Evolutionary conservation across 2,329 filamentous ascomycete genomes (phyloP), one percentile per base, ranked within the genome.

Genomic region (Madurella fahalii): DNA sequence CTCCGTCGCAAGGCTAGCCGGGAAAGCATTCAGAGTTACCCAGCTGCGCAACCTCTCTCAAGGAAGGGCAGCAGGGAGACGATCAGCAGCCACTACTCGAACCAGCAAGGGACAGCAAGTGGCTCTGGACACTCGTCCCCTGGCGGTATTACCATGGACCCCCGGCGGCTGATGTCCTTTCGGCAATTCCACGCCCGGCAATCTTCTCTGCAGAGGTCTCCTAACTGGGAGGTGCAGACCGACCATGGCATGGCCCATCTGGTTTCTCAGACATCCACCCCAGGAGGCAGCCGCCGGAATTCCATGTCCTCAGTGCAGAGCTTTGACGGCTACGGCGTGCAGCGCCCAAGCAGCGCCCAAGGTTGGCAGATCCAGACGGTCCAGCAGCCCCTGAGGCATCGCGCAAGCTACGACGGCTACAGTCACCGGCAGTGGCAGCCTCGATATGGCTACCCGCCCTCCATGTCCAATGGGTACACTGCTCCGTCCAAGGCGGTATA

Each of bases 321-420:
- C 40, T 58, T 61, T 13, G 61, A 53, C 18, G 57, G 40, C 8
- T 57, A 50, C 31, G 43, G 52, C 9, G 54, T 59, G 5, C 56
- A 56, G 15, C 58, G 56, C 8, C 56, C 57, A 16, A 45, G 32
- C 46, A 62, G 60, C 31, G 52, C 55, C 16, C 57, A 61, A 25
- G 48, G 40, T 9, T 63, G 63, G 61, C 58, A 58, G n/a, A 41
- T 57, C 44, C 53, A 52, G 31, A 48, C 51, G n/a, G 25, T 41
- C 15, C 57, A 52, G 8, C 63, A 54, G 12, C 55, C 56, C n/a
- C 59, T 72, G 11, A 63, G 65, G 12, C 67, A 71, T 55, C 67
- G 69, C 3, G 61, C 69, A 9, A 72, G 69, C 55, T 68, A 67
- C 50, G 70, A 71, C 39, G 62, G 63, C 9, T 64, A 60, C 50